Conservation (phyloP, 129 eudicot species). For the Ambrosia trifida region DNA sequence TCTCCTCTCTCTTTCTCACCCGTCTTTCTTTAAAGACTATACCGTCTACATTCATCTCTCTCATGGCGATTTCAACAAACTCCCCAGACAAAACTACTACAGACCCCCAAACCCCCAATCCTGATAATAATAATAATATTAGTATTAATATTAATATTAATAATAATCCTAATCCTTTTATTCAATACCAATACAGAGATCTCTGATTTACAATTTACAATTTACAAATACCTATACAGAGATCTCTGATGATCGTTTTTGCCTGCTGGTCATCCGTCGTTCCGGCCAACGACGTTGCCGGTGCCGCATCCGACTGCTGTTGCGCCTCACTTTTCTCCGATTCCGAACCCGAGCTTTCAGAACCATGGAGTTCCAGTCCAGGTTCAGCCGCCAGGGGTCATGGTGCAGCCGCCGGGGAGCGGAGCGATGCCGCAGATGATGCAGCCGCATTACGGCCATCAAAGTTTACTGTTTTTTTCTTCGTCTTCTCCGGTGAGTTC, state of each 20-base stretch:
- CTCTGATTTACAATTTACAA: no score
- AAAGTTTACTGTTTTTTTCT: no score
- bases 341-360: conserved; percentile 46
- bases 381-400: conserved; percentile 69
- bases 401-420: conserved; percentile 34
- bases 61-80: conserved; percentile 52
- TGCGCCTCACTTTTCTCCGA: conserved; percentile 51
- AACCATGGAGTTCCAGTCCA: conserved; percentile 32
- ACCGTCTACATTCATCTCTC: conserved; percentile 22
- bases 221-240: no score
- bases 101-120: conserved; percentile 19
- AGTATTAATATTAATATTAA: no score
- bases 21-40: no score
- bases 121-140: conserved; percentile 24
- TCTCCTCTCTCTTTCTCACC: no score
- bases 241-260: no score
- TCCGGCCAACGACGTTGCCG: conserved; percentile 46
- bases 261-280: conserved; percentile 35
- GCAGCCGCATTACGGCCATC: conserved; percentile 41
- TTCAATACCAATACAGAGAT: no score
- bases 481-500: no score
- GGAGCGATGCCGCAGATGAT: conserved; percentile 26
- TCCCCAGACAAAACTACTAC: conserved; percentile 32
- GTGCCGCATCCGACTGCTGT: conserved; percentile 44
- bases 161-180: neutral